Base-by-base conservation (phyloP, 768 basidiomycete species). In the Russula dissimulans region DNA sequence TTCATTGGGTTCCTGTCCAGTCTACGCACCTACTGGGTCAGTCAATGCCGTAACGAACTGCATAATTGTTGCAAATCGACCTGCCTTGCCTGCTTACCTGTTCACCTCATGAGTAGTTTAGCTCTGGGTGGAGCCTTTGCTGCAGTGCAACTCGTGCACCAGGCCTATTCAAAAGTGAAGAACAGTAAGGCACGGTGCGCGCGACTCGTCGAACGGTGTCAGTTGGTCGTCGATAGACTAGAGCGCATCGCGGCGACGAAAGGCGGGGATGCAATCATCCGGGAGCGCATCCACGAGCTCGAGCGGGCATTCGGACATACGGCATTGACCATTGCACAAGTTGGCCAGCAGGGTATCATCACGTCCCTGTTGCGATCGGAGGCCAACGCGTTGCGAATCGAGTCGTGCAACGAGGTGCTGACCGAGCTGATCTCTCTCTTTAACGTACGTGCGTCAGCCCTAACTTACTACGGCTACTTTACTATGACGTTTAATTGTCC, bases 121-220 rank as follows among this genome's bases (percentile, higher is more conserved):
- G 62, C 56, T 14, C 44, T 65, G 42, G 59, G 62, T 18, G 52
- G 46, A 0, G 64, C 65, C 50, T 65, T 57, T 36, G 65, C 65
- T 31, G 58, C 62, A 22, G 65, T 65, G 32, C 62, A 65, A 49
- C 59, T 65, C 17, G 62, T 65, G 39, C 56, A 65, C 29, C 62
- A 60, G 26, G 62, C 62, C 10, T 54, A 64, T 49, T 48, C 58
- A 36, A 65, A 65, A 49, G 56, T 64, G 15, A 65, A 57, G 41
- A 65, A 57, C 5, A 65, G 56, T 47, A 64, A 47, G 54, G 55
- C 58, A 8, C 64, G 64, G 22, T 65, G 64, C 39, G 62, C 64
- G 42, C 63, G 62, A 31, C 58, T 65, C 29, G 64, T 65, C 43
- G 62, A 60, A 42, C 65, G 62, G 10, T 65, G 65, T 38, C 58